Percentiles rank a stretch among this genome's conserved stretches.
These are phyloP conservation scores for Penicillium lividum DNA, from an alignment of 495 filamentous ascomycete genomes.

Conservation along the genomic window DNA sequence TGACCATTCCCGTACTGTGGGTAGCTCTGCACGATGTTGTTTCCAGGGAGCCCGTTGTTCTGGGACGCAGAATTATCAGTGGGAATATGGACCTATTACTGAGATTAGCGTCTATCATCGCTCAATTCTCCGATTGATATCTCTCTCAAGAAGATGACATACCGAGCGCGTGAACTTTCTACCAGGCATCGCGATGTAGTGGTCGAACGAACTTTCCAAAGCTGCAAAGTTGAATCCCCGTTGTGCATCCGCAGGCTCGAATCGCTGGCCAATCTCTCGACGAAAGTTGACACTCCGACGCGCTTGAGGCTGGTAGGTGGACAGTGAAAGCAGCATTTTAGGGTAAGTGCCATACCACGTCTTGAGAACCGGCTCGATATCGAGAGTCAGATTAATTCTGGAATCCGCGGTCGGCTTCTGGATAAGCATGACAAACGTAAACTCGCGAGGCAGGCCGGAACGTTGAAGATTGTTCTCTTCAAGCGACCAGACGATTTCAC, in stretches of 20 bases:
- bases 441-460: conserved; percentile 55
- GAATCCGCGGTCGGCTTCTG: conserved; percentile 39
- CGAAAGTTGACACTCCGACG: conserved; percentile 37
- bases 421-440: conserved; percentile 56
- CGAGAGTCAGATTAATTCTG: conserved; percentile 30
- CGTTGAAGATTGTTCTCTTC: conserved; percentile 53
- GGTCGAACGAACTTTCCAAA: conserved; percentile 40
- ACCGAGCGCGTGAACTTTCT: conserved; percentile 34
- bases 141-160: conserved; percentile 7
- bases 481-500: conserved; percentile 52
- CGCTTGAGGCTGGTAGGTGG: conserved; percentile 31
- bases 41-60: background rate
- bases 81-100: background rate
- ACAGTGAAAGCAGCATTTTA: conserved; percentile 28
- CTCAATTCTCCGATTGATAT: background rate
- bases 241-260: conserved; percentile 28
- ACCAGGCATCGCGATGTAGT: conserved; percentile 46
- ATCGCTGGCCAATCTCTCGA: conserved; percentile 40
- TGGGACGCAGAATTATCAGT: background rate
- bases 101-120: background rate
- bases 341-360: conserved; percentile 37
- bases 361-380: conserved; percentile 45
- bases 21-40: background rate
- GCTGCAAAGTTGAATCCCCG: conserved; percentile 45
- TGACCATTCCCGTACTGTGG: background rate